These are phyloP conservation scores for Pseudomassariella vexata DNA, from an alignment of 2,329 filamentous ascomycete species.

Conservation along the genomic window DNA sequence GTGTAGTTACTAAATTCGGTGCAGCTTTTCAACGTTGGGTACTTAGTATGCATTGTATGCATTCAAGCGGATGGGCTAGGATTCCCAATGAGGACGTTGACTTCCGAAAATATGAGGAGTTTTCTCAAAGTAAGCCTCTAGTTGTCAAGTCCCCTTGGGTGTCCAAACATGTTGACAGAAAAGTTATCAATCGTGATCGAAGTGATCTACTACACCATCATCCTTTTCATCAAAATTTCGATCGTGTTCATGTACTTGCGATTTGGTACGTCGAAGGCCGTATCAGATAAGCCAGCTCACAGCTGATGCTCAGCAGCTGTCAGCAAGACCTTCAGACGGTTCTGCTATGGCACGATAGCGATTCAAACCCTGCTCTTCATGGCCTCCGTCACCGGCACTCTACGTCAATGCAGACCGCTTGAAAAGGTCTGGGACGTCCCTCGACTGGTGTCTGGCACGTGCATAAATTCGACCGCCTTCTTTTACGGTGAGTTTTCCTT, in stretches of 20 bases:
- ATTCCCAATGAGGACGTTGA: background rate
- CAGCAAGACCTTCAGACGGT: slow-evolving; percentile 17
- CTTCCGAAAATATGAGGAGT: background rate
- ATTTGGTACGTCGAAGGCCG: slow-evolving; percentile 33
- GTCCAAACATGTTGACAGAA: background rate
- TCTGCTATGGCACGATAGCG: slow-evolving; percentile 28
- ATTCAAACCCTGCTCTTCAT: slow-evolving; percentile 33
- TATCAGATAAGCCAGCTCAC: too few species aligned
- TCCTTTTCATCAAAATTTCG: slow-evolving; percentile 35
- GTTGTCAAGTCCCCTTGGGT: too few species aligned
- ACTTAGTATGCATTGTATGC: slow-evolving; percentile 2
- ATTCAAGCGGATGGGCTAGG: background rate
- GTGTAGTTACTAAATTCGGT: too few species aligned
- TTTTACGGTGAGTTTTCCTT: slow-evolving; percentile 33
- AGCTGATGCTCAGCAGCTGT: slow-evolving; percentile 12
- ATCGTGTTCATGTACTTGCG: slow-evolving; percentile 40
- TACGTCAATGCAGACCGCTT: slow-evolving; percentile 36
- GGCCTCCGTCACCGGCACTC: slow-evolving; percentile 30
- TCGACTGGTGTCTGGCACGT: slow-evolving; percentile 23
- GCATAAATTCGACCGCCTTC: slow-evolving; percentile 34
- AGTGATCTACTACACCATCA: slow-evolving; percentile 32
- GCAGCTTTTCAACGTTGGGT: background rate
- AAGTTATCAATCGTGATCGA: slow-evolving; percentile 23
- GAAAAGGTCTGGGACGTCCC: slow-evolving; percentile 34
- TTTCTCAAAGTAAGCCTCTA: background rate